Percentiles rank a stretch among this genome's conserved stretches.
These are phyloP conservation scores for Candida piceae DNA, from an alignment of 805 yeast species.

Conservation along the genomic window DNA sequence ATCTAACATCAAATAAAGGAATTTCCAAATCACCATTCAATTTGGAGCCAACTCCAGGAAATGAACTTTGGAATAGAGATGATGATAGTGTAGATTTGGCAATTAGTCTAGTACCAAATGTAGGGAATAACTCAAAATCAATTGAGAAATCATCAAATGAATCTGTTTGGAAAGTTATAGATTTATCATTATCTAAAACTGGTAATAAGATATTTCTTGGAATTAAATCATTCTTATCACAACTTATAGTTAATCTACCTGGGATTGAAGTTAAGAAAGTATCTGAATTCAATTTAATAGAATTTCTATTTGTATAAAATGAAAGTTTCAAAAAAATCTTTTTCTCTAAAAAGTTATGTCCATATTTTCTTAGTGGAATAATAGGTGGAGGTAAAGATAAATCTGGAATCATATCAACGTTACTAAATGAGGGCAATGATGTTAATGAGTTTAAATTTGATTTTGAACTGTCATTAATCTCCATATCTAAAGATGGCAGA, in stretches of 20 bases:
- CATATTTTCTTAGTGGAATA: constrained; percentile 87
- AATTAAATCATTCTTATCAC: constrained; percentile 71
- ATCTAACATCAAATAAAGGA: constrained; percentile 77
- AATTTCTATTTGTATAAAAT: constrained; percentile 47
- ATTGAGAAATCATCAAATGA: constrained; percentile 66
- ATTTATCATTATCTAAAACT: constrained; percentile 57
- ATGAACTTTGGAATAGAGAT: constrained; percentile 36
- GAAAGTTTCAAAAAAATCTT: constrained; percentile 77
- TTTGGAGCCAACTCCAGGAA: constrained; percentile 35
- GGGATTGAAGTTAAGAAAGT: constrained; percentile 49
- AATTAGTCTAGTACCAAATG: constrained; percentile 87
- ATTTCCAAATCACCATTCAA: constrained; percentile 40
- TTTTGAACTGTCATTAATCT: no score
- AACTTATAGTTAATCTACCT: constrained; percentile 78
- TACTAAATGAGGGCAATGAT: constrained; percentile 22
- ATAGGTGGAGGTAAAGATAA: constrained; percentile 93
- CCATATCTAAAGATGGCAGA: background rate
- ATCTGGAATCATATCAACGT: constrained; percentile 79
- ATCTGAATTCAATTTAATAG: constrained; percentile 41
- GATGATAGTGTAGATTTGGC: constrained; percentile 84
- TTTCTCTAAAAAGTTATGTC: constrained; percentile 91
- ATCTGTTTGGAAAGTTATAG: constrained; percentile 78
- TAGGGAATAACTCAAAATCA: constrained; percentile 88
- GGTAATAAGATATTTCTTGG: constrained; percentile 86
- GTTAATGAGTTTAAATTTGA: background rate